Evolutionary conservation across 2,329 filamentous ascomycete genomes (phyloP).

Genomic region (Aspergillus awamori): DNA sequence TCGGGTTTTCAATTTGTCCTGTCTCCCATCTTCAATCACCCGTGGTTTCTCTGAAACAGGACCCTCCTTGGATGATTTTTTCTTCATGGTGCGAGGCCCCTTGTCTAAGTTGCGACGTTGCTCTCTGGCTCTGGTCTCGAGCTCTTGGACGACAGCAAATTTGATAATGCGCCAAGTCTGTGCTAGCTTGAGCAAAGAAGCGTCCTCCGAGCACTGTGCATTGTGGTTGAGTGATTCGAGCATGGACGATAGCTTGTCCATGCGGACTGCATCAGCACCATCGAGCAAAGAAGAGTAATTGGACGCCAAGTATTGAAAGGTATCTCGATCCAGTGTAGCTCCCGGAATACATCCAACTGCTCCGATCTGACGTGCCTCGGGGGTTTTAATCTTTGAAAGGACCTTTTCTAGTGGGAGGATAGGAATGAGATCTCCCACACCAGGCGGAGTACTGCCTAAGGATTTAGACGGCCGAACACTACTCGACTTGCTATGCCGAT

Average conservation of each 20-base stretch:
- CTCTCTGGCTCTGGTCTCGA: slow-evolving; percentile 45
- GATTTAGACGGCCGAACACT: slow-evolving; percentile 56
- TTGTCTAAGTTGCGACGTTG: slow-evolving; percentile 29
- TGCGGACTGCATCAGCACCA: slow-evolving; percentile 26
- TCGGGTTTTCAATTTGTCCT: slow-evolving; percentile 45
- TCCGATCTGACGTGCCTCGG: slow-evolving; percentile 51
- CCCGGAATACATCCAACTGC: slow-evolving; percentile 54
- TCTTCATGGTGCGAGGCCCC: slow-evolving; percentile 25
- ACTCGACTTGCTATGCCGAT: slow-evolving; percentile 50
- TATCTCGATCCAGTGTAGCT: slow-evolving; percentile 43
- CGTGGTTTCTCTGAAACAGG: slow-evolving; percentile 30
- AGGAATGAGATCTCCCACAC: slow-evolving; percentile 48
- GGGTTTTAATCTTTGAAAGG: slow-evolving; percentile 46
- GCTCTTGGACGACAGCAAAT: slow-evolving; percentile 53
- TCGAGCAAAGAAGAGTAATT: slow-evolving; percentile 46
- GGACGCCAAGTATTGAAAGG: slow-evolving; percentile 48
- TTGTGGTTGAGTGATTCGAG: slow-evolving; percentile 56
- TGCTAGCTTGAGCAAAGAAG: slow-evolving; percentile 55
- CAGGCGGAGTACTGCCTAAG: slow-evolving; percentile 57
- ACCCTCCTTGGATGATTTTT: slow-evolving; percentile 36
- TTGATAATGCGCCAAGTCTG: slow-evolving; percentile 63
- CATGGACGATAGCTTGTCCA: slow-evolving; percentile 36
- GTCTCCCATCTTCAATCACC: slow-evolving; percentile 33
- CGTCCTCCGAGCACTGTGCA: slow-evolving; percentile 55
- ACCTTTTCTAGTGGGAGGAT: slow-evolving; percentile 57